phyloP scores from a whole-genome alignment of 2,329 filamentous ascomycete genomes.

The Diaporthe velutina region DNA sequence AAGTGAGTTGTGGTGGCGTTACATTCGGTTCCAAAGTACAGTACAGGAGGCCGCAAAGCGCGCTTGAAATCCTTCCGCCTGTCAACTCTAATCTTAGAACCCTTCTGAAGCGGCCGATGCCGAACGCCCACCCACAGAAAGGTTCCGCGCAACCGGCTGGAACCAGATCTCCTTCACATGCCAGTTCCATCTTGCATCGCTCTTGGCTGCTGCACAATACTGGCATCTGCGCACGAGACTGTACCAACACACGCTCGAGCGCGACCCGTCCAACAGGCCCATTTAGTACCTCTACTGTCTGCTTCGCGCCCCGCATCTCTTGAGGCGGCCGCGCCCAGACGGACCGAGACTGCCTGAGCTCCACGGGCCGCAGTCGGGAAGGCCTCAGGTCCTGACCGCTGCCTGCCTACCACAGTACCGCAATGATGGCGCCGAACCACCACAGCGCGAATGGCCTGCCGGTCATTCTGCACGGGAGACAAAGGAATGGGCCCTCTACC shows the following conservation, averaged over 20 bases:
- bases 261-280: not conserved
- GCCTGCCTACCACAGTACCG: not conserved
- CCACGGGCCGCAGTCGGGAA: conserved; percentile 2
- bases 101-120: not conserved
- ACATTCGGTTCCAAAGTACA: conserved; percentile 12
- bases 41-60: not conserved
- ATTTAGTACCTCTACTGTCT: not conserved
- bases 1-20: conserved; percentile 10
- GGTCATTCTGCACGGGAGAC: not conserved
- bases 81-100: conserved; percentile 16
- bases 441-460: not conserved
- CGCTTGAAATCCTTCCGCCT: conserved; percentile 12
- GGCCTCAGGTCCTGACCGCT: not conserved
- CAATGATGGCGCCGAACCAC: conserved; percentile 12
- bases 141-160: not conserved
- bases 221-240: not conserved
- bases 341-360: not conserved
- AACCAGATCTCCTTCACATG: not conserved
- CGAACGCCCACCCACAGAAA: not conserved
- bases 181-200: not conserved
- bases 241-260: not conserved
- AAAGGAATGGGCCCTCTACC: conserved; percentile 2
- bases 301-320: not conserved
- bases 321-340: not conserved
- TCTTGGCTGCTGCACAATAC: conserved; percentile 4